A percentile compares a stretch with the other conserved stretches of the same genome.
These are phyloP conservation scores for Aspergillus sp. DNA, from an alignment of 2,329 filamentous ascomycete genomes.

Conservation along the genomic window DNA sequence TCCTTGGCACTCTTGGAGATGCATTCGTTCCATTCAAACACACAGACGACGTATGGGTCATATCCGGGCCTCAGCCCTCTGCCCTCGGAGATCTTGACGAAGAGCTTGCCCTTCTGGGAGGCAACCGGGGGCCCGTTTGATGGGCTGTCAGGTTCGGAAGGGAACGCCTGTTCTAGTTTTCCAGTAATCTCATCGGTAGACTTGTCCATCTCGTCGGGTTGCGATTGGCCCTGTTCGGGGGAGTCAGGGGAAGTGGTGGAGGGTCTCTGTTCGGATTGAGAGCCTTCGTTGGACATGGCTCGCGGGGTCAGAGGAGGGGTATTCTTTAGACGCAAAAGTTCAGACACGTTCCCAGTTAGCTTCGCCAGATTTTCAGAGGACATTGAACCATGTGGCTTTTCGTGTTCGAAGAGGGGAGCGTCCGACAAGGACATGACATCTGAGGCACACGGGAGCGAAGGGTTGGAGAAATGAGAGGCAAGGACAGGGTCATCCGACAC, in stretches of 20 bases:
- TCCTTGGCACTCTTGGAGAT: constrained; percentile 81
- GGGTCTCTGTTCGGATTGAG: constrained; percentile 31
- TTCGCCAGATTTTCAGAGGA: constrained; percentile 48
- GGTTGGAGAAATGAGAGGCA: constrained; percentile 68
- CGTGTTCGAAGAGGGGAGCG: constrained; percentile 51
- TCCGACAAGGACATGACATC: constrained; percentile 43
- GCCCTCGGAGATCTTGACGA: constrained; percentile 83
- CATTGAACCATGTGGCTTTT: constrained; percentile 40
- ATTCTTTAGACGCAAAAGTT: constrained; percentile 69
- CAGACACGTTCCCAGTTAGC: constrained; percentile 79
- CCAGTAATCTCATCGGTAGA: constrained; percentile 34
- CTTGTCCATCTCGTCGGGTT: constrained; percentile 23
- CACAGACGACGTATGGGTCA: constrained; percentile 92
- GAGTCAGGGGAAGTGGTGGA: constrained; percentile 21
- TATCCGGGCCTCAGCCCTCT: constrained; percentile 76
- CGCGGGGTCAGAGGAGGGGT: constrained; percentile 87
- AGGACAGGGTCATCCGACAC: constrained; percentile 64
- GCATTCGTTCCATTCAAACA: constrained; percentile 94
- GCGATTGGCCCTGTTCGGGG: constrained; percentile 15
- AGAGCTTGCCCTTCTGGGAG: constrained; percentile 79
- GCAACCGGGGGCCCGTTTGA: constrained; percentile 61
- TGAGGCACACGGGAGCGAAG: constrained; percentile 54
- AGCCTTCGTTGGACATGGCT: constrained; percentile 68
- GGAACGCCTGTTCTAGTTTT: constrained; percentile 36
- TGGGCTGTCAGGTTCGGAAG: constrained; percentile 22